phyloP scores from a whole-genome alignment of 331 rosid species.

The Rosa hybrid region DNA sequence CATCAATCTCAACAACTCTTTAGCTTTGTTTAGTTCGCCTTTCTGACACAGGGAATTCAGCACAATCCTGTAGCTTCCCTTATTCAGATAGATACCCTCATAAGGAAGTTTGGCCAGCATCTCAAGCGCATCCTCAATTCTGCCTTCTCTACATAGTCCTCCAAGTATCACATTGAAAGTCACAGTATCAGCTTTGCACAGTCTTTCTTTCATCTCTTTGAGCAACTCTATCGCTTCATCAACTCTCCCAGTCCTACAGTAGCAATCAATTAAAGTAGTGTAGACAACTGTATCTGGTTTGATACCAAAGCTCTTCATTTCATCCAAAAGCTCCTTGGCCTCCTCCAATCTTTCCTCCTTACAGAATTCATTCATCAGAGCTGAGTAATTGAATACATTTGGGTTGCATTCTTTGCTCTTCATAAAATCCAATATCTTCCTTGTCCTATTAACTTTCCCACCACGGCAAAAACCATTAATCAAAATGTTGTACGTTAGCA shows the following conservation, averaged over 20 bases:
- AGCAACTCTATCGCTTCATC: slow-evolving; percentile 69
- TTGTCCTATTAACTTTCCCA: slow-evolving; percentile 66
- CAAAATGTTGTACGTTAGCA: slow-evolving; percentile 68
- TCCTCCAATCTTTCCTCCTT: slow-evolving; percentile 55
- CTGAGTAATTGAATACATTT: slow-evolving; percentile 64
- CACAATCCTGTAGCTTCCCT: slow-evolving; percentile 83
- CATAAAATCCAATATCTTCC: slow-evolving; percentile 68
- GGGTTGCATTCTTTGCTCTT: slow-evolving; percentile 77
- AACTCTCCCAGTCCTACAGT: slow-evolving; percentile 55
- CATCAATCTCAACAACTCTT: slow-evolving; percentile 56
- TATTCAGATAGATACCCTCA: slow-evolving; percentile 74
- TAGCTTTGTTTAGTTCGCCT: slow-evolving; percentile 60
- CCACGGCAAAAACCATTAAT: slow-evolving; percentile 72
- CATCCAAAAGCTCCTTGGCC: slow-evolving; percentile 54
- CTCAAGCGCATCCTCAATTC: slow-evolving; percentile 64
- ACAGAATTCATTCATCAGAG: slow-evolving; percentile 66
- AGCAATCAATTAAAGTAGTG: slow-evolving; percentile 66
- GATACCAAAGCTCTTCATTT: slow-evolving; percentile 63
- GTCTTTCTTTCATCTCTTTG: slow-evolving; percentile 66
- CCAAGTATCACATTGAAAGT: slow-evolving; percentile 75
- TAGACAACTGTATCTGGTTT: slow-evolving; percentile 67
- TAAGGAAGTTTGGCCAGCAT: slow-evolving; percentile 72
- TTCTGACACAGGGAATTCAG: slow-evolving; percentile 59
- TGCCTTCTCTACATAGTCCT: slow-evolving; percentile 73
- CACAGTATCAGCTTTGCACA: slow-evolving; percentile 59